Evolutionary conservation across 1,284 basidiomycete species (phyloP), one percentile per base, ranked within the genome.

Genomic region (Ustilago loliicola): DNA sequence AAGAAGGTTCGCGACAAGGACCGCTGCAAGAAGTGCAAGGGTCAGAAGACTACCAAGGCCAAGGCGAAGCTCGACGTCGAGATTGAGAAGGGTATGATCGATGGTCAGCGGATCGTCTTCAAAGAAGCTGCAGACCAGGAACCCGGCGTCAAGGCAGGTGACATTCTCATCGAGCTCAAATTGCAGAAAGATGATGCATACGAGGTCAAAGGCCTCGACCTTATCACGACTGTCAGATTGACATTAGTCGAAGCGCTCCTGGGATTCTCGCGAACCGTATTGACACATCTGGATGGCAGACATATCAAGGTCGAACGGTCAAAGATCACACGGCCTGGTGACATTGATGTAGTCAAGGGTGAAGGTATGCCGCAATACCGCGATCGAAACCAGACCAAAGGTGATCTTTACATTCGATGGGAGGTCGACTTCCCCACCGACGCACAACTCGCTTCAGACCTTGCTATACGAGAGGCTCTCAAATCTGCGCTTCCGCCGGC

Each of bases 21-120:
- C 79, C 89, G 91, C 92, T 98, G 96, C 89, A 98, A 95, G 87
- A 96, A 94, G 85, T 99, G 96, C 88, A 96, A 96, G 84, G 96
- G 96, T 10, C 90, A 90, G 62, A 93, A 92, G 86, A 93, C 91
- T 0, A 90, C 93, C 51, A 92, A 92, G 80, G 94, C 95, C 84
- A 97, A 95, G 89, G 93, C 92, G 89, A 80, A 80, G 40, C 70
- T 86, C 34, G 80, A 83, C 32, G 68, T 86, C 17, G 56, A 91
- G 77, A 90, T 98, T 51, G 93, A 96, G 82, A 92, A 91, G 62
- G 96, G 96, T n/a, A 95, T 95, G 90, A 87, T 91, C 8, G 91
- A 96, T 82, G 91, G 91, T 7, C 92, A 97, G 84, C 89, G 92
- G 56, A 95, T 98, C 65, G 92, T 96, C 1, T 90, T 98, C 61